Evolutionary conservation across 805 yeast species (phyloP).

Genomic region (Saturnispora saitoi): DNA sequence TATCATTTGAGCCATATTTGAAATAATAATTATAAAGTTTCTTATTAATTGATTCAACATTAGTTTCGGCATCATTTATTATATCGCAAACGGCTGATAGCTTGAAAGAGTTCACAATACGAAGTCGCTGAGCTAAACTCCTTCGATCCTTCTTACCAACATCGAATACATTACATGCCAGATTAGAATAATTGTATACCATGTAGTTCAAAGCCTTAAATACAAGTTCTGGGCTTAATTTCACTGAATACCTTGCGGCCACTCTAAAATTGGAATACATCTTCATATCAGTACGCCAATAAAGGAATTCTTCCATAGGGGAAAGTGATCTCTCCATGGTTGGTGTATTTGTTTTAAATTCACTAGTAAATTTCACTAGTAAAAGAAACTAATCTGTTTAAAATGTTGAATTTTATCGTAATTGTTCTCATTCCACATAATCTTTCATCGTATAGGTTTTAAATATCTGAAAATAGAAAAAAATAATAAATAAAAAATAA

Average conservation of each 20-base stretch:
- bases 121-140: neutral
- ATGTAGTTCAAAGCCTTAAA: constrained; percentile 10
- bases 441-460: too few species aligned
- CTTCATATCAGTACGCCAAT: constrained; percentile 5
- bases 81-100: constrained; percentile 17
- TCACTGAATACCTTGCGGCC: constrained; percentile 1
- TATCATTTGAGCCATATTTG: neutral
- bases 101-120: neutral
- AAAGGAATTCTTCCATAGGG: constrained; percentile 4
- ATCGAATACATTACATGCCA: neutral
- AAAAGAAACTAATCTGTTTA: too few species aligned
- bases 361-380: too few species aligned
- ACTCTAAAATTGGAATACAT: constrained; percentile 8
- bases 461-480: too few species aligned
- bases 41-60: constrained; percentile 5
- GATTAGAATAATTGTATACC: constrained; percentile 4
- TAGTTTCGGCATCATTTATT: constrained; percentile 4
- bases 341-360: neutral
- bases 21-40: neutral
- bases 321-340: neutral
- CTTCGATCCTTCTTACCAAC: neutral
- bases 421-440: too few species aligned
- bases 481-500: too few species aligned
- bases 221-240: constrained; percentile 1
- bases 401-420: too few species aligned